phyloP scores from a whole-genome alignment of 768 basidiomycete species.

The Boletus edulis region DNA sequence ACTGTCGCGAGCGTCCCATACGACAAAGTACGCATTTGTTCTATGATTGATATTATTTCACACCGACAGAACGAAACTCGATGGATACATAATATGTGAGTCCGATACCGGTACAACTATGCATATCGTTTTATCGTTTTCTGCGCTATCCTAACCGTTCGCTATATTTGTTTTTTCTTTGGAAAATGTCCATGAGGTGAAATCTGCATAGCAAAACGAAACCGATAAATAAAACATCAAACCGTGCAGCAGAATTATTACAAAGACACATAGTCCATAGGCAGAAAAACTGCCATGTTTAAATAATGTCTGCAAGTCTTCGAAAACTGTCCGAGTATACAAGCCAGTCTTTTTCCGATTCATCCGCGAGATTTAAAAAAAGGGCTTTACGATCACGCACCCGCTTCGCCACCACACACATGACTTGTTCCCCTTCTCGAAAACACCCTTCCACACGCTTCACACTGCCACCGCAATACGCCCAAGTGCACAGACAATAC shows the following conservation, averaged over 20 bases:
- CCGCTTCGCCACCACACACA: background rate
- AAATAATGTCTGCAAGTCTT: background rate
- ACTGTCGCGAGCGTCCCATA: background rate
- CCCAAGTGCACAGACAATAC: conserved; percentile 16
- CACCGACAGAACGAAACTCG: background rate
- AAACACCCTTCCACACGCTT: conserved; percentile 11
- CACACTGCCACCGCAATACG: conserved; percentile 17
- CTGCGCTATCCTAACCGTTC: too few relatives aligned
- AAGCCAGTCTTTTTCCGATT: background rate
- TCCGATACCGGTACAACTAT: background rate
- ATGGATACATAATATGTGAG: background rate
- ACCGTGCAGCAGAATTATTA: too few relatives aligned
- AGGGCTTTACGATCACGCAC: background rate
- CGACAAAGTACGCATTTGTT: background rate
- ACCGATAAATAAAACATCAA: too few relatives aligned
- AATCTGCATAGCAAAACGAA: background rate
- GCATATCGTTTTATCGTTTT: too few relatives aligned
- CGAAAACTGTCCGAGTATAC: background rate
- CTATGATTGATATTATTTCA: background rate
- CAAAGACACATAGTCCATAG: background rate
- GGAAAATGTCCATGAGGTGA: background rate
- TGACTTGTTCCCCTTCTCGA: conserved; percentile 19
- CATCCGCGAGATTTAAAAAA: background rate
- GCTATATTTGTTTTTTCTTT: too few relatives aligned
- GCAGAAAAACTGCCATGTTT: background rate